A percentile compares a stretch with the other conserved stretches of the same genome.
These are phyloP conservation scores for Vigna angularis DNA, from an alignment of 306 rosid genomes.

Conservation along the genomic window DNA sequence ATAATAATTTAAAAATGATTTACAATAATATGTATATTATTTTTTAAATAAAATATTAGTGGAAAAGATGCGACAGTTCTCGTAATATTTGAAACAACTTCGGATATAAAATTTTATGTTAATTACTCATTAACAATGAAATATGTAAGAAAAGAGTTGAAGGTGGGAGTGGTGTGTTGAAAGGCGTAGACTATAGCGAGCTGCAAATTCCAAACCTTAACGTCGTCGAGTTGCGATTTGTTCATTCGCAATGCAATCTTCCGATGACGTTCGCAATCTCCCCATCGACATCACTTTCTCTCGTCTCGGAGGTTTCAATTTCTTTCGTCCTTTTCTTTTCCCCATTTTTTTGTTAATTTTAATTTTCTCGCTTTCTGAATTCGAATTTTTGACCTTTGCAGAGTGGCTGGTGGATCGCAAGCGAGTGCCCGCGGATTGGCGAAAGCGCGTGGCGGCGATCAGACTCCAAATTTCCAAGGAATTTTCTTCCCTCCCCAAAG, in stretches of 20 bases:
- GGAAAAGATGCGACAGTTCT: too few species aligned
- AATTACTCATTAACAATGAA: too few species aligned
- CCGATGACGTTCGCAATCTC: constrained; percentile 76
- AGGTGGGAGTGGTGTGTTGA: not conserved
- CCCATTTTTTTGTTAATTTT: too few species aligned
- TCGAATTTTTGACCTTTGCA: constrained; percentile 45
- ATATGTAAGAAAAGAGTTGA: not conserved
- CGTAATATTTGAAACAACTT: too few species aligned
- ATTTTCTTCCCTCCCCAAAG: constrained; percentile 77
- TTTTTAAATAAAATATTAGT: too few species aligned
- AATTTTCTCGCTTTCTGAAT: constrained; percentile 24
- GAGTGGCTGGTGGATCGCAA: constrained; percentile 97
- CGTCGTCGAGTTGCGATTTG: not conserved
- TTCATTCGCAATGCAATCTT: constrained; percentile 56
- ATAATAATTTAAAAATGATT: too few species aligned
- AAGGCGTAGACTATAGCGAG: not conserved
- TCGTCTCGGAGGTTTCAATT: constrained; percentile 83
- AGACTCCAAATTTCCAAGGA: constrained; percentile 81
- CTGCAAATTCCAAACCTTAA: constrained; percentile 18
- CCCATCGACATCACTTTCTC: constrained; percentile 93
- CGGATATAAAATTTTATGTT: too few species aligned
- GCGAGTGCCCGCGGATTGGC: constrained; percentile 87
- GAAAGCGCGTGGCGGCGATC: constrained; percentile 74
- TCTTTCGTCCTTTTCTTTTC: not conserved
- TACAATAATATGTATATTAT: too few species aligned